phyloP scores from a whole-genome alignment of 2,329 filamentous ascomycete genomes.

The Epichloe festucae region DNA sequence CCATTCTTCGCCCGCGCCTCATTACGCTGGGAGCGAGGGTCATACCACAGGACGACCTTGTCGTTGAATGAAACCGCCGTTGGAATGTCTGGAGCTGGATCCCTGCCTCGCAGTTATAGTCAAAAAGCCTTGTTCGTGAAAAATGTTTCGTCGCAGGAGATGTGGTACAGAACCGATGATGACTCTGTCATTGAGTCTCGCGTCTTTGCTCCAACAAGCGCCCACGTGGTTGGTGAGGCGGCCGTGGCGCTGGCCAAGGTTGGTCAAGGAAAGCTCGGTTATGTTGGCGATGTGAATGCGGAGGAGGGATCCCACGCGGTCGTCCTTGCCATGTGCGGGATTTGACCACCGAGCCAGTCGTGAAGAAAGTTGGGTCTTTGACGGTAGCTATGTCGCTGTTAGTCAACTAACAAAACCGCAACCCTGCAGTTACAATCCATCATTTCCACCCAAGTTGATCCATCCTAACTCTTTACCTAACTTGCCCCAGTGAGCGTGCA shows the following conservation, averaged over 20 bases:
- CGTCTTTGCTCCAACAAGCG: too few species aligned
- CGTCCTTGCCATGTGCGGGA: slow-evolving; percentile 15
- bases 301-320: slow-evolving; percentile 13
- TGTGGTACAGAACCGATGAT: slow-evolving; percentile 12
- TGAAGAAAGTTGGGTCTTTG: too few species aligned
- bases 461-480: too few species aligned
- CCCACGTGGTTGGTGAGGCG: slow-evolving; percentile 6
- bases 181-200: slow-evolving; percentile 2
- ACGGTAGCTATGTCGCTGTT: too few species aligned
- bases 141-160: slow-evolving; percentile 11
- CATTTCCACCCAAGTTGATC: too few species aligned
- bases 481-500: too few species aligned
- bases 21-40: slow-evolving; percentile 12
- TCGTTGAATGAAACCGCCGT: slow-evolving; percentile 11
- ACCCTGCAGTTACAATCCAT: too few species aligned
- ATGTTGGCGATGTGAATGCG: slow-evolving; percentile 16
- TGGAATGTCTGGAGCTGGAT: slow-evolving; percentile 1
- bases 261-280: slow-evolving; percentile 17
- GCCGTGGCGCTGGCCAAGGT: slow-evolving; percentile 14
- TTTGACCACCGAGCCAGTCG: background rate
- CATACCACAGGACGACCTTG: slow-evolving; percentile 11
- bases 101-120: slow-evolving; percentile 13
- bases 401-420: too few species aligned
- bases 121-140: slow-evolving; percentile 15
- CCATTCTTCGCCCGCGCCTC: slow-evolving; percentile 12